Base-by-base conservation (phyloP, 1,284 basidiomycete genomes). In the Cryptococcus sp. region DNA sequence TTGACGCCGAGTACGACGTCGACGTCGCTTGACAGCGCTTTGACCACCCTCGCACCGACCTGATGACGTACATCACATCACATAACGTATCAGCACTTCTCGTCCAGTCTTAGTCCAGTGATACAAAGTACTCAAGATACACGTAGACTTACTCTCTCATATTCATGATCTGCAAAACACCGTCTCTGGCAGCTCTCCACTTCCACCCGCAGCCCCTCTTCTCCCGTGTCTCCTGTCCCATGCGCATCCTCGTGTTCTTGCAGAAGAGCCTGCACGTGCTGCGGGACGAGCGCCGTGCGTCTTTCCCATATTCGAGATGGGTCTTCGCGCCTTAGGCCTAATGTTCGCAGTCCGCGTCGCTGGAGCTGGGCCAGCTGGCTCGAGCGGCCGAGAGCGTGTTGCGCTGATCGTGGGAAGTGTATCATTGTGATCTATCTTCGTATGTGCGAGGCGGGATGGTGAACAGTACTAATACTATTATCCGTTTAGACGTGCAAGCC, bases 1-100 rank as follows among this genome's bases (percentile, higher is more conserved):
- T 95, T 95, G 76, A 95, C 91, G 1, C 91, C 92, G 5, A 93
- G 73, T 22, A 91, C 77, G 48, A 95, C 84, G 68, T 92, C 86
- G 1, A 89, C 86, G 17, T 84, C 80, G 6, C 81, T 77, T 13
- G 65, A 63, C n/a, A 91, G 82, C 16, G 80, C 81, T 1, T 81
- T 74, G 54, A 85, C 84, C 44, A 90, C 72, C 15, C 75, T 81
- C 17, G 91, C 91, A 10, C 91, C 91, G 27, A 86, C 90, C 90
- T 93, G 53, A n/a, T 8, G 25, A 20, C 17, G 40, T 48, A 45
- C 66, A 40, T 53, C 31, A 23, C 46, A 23, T 53, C 31, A 56
- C 47, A 45, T 66, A 40, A 50, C 31, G 23, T 49, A 23, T 53
- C 31, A 56, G 53, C 27, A 31, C n/a, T n/a, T n/a, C n/a, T n/a